Evolutionary conservation across 2,329 filamentous ascomycete species (phyloP).

Genomic region (Fusarium nygamai): DNA sequence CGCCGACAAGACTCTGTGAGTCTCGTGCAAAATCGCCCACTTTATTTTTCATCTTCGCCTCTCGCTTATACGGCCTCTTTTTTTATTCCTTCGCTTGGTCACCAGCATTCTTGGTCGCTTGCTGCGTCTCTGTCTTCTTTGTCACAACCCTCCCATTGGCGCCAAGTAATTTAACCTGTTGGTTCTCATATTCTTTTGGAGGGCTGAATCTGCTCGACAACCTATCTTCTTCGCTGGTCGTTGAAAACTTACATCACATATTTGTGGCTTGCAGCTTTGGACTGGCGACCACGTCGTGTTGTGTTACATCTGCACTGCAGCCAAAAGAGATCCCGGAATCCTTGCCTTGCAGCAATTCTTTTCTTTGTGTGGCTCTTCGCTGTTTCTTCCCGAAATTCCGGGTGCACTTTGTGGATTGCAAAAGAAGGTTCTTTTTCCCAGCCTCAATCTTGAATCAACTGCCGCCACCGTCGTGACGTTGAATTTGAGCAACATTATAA

Average conservation of each 20-base stretch:
- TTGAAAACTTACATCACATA: constrained; percentile 37
- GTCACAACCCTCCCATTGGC: constrained; percentile 1
- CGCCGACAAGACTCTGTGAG: constrained; percentile 26
- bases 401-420: neutral
- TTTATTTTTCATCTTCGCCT: constrained; percentile 21
- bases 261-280: constrained; percentile 29
- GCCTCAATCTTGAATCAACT: neutral
- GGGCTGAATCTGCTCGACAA: neutral
- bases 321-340: constrained; percentile 15
- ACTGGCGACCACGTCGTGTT: constrained; percentile 10
- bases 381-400: constrained; percentile 3
- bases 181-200: neutral
- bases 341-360: constrained; percentile 8
- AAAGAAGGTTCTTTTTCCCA: neutral
- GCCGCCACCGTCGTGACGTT: neutral
- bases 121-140: neutral
- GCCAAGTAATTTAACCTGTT: constrained; percentile 2
- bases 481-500: neutral
- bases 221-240: constrained; percentile 31
- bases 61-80: constrained; percentile 34
- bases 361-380: constrained; percentile 10
- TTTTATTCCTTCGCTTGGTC: neutral
- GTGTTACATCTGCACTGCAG: constrained; percentile 34
- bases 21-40: constrained; percentile 24
- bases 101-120: neutral